Conservation (phyloP, 768 basidiomycete genomes). For the Amanita rubescens region DNA sequence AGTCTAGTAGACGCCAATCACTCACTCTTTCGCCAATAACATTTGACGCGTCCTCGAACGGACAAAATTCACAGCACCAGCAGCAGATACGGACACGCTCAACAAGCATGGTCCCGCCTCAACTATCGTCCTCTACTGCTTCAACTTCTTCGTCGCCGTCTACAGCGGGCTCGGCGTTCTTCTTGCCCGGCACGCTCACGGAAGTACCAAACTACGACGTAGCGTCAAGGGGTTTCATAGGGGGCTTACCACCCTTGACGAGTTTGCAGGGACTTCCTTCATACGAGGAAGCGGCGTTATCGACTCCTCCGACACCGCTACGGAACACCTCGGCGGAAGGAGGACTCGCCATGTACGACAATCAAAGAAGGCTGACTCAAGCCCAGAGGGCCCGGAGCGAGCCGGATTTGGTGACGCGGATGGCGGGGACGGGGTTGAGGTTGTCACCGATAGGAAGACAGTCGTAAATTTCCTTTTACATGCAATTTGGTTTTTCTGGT, state of each 20-base stretch:
- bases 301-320: neutral
- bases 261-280: constrained; percentile 75
- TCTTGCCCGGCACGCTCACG: constrained; percentile 37
- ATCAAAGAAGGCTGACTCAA: neutral
- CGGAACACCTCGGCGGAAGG: neutral
- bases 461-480: neutral
- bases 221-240: constrained; percentile 82
- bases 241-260: constrained; percentile 80
- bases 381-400: constrained; percentile 2
- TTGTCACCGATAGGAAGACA: too few relatives aligned
- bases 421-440: neutral
- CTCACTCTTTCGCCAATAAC: neutral
- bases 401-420: neutral
- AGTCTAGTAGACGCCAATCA: neutral
- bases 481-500: neutral
- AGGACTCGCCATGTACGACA: neutral
- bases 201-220: constrained; percentile 83
- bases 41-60: too few relatives aligned
- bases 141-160: neutral
- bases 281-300: constrained; percentile 62
- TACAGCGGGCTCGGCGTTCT: constrained; percentile 9
- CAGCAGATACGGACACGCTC: neutral
- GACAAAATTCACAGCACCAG: too few relatives aligned
- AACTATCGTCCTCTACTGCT: neutral
- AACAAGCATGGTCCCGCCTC: neutral